Evolutionary conservation across 2,329 filamentous ascomycete species (phyloP), one percentile per base, ranked within the genome.

Genomic region (Talaromyces pinophilus): DNA sequence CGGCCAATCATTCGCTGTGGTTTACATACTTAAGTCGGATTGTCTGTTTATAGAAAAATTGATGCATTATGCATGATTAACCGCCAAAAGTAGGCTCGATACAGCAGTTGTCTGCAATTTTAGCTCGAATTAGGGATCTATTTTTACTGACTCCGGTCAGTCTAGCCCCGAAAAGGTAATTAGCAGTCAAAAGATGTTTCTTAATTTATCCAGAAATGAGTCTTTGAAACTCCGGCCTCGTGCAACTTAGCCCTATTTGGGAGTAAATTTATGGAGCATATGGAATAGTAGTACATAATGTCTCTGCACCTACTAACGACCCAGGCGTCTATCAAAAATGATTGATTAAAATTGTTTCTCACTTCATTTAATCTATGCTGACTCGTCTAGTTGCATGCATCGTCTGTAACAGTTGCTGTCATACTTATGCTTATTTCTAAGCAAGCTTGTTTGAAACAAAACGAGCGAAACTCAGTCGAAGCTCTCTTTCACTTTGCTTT

Each of bases 181-280:
- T 44, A 62, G 25, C 30, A 25, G 17, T 22, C 15, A 30, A 50
- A 35, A 22, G 35, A 59, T 48, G 62, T 64, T 64, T 55, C 62
- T 59, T 64, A 64, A 64, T 59, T 59, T 59, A 64, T 59, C 62
- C 52, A 30, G 17, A 59, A 59, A 19, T 48, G 62, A 46, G 2
- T 3, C 6, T 28, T 10, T 35, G 62, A 64, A 64, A 64, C 52
- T 30, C 50, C 52, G 33, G 48, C 15, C 22, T 63, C 48, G 48
- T 59, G 11, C 15, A 35, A 54, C 60, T 54, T 52, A 19, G 19
- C 60, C 60, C 28, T 38, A 48, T 57, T 57, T 54, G 33, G 38
- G 61, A 17, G 50, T 40, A 38, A 55, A 54, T 63, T 54, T 28
- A 63, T 19, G 44, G n/a, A 35, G 42, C 30, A 35, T 35, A 13